Evolutionary conservation across 768 basidiomycete genomes (phyloP).

Genomic region (Thelephora aurantiotincta): DNA sequence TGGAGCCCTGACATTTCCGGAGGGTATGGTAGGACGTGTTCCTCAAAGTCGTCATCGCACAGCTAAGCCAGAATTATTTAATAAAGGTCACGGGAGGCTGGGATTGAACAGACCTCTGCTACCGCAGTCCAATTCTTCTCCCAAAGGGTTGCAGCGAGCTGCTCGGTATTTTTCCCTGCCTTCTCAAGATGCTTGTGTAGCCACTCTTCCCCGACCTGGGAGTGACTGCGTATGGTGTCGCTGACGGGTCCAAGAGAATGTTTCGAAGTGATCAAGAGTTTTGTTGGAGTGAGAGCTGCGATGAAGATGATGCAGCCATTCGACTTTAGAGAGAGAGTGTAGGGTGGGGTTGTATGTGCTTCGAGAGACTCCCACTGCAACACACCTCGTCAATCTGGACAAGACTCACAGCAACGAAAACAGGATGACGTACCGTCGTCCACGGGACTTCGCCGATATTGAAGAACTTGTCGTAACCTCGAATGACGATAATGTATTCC

Average conservation of each 20-base stretch:
- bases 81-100: neutral
- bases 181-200: conserved; percentile 48
- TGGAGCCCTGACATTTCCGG: conserved; percentile 80
- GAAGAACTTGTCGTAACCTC: conserved; percentile 99
- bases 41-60: conserved; percentile 95
- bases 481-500: conserved; percentile 52
- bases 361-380: conserved; percentile 65
- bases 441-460: conserved; percentile 94
- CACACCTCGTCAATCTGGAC: conserved; percentile 1
- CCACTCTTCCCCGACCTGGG: conserved; percentile 78
- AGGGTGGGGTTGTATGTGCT: conserved; percentile 57
- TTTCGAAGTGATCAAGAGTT: conserved; percentile 82
- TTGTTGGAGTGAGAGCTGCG: conserved; percentile 59
- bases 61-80: conserved; percentile 34
- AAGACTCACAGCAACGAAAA: neutral
- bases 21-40: conserved; percentile 82
- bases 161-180: conserved; percentile 51
- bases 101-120: conserved; percentile 53
- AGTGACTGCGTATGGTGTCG: conserved; percentile 43
- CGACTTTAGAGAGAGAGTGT: conserved; percentile 81
- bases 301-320: conserved; percentile 98
- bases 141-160: conserved; percentile 68
- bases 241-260: conserved; percentile 63
- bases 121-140: conserved; percentile 79
- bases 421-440: conserved; percentile 58